Percentiles rank a stretch among this genome's conserved stretches.
Evolutionary conservation across 2,329 filamentous ascomycete genomes (phyloP).

Genomic region (Dactylellina parvicollis): DNA sequence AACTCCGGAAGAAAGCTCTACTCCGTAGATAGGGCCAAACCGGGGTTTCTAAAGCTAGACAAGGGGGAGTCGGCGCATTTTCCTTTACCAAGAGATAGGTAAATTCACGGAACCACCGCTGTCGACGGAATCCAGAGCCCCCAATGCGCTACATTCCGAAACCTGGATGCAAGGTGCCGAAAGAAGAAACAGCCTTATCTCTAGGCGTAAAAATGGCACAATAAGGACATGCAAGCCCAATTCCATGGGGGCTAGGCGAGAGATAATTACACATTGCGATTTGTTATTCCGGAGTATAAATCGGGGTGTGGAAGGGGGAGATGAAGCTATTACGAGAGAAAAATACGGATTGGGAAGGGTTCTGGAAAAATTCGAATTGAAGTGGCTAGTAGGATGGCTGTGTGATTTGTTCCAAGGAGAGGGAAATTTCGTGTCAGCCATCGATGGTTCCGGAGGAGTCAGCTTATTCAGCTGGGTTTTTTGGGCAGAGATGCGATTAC

Average conservation of each 20-base stretch:
- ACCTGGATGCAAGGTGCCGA: conserved; percentile 27
- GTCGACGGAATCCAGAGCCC: conserved; percentile 21
- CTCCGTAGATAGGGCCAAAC: conserved; percentile 20
- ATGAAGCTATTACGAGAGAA: conserved; percentile 53
- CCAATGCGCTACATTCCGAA: conserved; percentile 43
- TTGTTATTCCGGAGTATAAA: conserved; percentile 41
- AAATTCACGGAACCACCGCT: conserved; percentile 48
- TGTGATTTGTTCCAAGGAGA: conserved; percentile 30
- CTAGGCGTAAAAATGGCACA: conserved; percentile 18
- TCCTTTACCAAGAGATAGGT: conserved; percentile 48
- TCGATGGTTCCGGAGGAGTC: not conserved
- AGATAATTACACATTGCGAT: conserved; percentile 51
- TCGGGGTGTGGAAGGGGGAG: conserved; percentile 20
- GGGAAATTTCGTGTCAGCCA: conserved; percentile 9
- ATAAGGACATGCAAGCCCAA: conserved; percentile 26
- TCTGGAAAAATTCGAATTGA: conserved; percentile 22
- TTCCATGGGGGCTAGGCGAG: conserved; percentile 21
- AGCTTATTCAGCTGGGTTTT: conserved; percentile 27
- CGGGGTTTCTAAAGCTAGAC: not conserved
- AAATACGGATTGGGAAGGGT: conserved; percentile 52
- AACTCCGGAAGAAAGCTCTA: not conserved
- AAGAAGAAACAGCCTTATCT: conserved; percentile 47
- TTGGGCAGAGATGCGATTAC: conserved; percentile 7
- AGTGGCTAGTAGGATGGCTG: conserved; percentile 51
- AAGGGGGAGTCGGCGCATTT: conserved; percentile 35